These are phyloP conservation scores for Epichloe amarillans DNA, from an alignment of 2,329 filamentous ascomycete species.

Conservation along the genomic window DNA sequence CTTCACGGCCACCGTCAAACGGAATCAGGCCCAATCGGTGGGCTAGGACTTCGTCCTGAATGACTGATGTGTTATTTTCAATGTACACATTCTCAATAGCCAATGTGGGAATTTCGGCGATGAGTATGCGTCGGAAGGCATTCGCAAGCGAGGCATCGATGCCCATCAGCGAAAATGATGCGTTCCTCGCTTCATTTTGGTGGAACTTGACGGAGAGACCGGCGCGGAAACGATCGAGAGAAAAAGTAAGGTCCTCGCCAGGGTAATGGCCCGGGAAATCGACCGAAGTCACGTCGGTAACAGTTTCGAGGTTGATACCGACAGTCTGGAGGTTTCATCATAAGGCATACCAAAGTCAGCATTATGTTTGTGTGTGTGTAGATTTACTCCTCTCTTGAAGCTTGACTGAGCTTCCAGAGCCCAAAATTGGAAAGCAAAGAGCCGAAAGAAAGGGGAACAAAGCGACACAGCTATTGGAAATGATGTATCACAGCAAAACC, in stretches of 20 bases:
- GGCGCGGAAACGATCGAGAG: slow-evolving; percentile 57
- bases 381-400: neutral
- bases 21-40: slow-evolving; percentile 85
- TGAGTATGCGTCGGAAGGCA: slow-evolving; percentile 89
- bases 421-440: neutral
- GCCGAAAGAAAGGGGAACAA: neutral
- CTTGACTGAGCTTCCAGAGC: neutral
- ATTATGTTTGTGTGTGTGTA: neutral
- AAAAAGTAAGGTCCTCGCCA: slow-evolving; percentile 75
- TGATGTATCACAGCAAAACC: neutral
- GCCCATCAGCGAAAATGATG: slow-evolving; percentile 83
- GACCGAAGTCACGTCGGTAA: slow-evolving; percentile 76
- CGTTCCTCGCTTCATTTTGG: slow-evolving; percentile 61
- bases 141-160: slow-evolving; percentile 90
- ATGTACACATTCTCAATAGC: slow-evolving; percentile 92
- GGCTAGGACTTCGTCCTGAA: slow-evolving; percentile 92
- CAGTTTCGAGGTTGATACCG: slow-evolving; percentile 77
- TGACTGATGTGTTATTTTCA: slow-evolving; percentile 92
- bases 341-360: neutral
- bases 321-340: slow-evolving; percentile 48
- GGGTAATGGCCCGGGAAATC: slow-evolving; percentile 89
- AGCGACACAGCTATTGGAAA: neutral
- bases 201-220: slow-evolving; percentile 70
- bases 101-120: slow-evolving; percentile 85
- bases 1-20: slow-evolving; percentile 65